Conservation (phyloP, 148 eudicot genomes). For the Pharnaceum exiguum region DNA sequence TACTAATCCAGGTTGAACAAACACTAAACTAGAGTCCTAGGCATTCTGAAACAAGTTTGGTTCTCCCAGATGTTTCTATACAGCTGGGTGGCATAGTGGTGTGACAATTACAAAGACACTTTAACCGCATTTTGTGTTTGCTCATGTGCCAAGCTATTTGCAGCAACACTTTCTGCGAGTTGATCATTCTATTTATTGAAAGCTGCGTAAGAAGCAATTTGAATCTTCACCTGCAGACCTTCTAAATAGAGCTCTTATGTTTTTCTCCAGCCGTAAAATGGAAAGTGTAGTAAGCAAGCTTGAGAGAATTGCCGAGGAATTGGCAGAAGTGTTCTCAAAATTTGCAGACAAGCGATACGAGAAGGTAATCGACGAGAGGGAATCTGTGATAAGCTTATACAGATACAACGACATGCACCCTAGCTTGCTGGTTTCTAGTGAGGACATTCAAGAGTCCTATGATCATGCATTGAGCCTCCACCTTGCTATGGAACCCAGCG, state of each 20-base stretch:
- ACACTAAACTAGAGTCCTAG: too few relatives aligned
- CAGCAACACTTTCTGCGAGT: background rate
- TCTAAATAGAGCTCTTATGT: background rate
- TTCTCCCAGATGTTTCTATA: too few relatives aligned
- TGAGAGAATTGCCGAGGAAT: constrained; percentile 48
- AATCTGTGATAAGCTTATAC: constrained; percentile 48
- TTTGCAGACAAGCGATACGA: constrained; percentile 19
- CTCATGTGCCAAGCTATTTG: too few relatives aligned
- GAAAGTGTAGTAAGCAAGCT: constrained; percentile 47
- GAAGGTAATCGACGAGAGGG: constrained; percentile 38
- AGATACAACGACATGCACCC: constrained; percentile 47
- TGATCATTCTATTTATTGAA: too few relatives aligned
- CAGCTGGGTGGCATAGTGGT: too few relatives aligned
- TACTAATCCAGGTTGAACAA: too few relatives aligned
- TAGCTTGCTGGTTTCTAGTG: constrained; percentile 26
- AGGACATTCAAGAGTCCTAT: constrained; percentile 30
- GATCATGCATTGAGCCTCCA: constrained; percentile 56
- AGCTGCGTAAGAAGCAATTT: background rate
- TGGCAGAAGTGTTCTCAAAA: constrained; percentile 38
- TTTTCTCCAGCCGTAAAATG: constrained; percentile 50
- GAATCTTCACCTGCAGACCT: background rate
- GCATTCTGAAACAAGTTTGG: too few relatives aligned
- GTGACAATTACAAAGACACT: too few relatives aligned
- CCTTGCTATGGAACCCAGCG: constrained; percentile 47
- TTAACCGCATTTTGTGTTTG: too few relatives aligned